Evolutionary conservation across 2,329 filamentous ascomycete species (phyloP).

Genomic region (Didymella exigua): DNA sequence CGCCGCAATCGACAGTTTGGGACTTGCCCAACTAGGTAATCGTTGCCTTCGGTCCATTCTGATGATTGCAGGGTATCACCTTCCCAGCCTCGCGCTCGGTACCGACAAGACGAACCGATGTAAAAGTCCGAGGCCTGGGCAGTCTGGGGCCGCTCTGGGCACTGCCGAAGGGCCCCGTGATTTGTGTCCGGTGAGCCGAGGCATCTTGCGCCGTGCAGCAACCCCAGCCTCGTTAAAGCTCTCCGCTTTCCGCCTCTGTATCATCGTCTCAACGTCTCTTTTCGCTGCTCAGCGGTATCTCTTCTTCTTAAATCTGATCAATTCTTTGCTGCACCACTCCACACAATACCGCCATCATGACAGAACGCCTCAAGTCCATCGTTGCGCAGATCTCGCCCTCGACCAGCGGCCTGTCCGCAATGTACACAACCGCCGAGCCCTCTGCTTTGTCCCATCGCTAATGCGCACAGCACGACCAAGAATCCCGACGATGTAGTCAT

Average conservation of each 20-base stretch:
- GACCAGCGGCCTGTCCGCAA: slow-evolving; percentile 71
- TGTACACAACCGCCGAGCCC: slow-evolving; percentile 64
- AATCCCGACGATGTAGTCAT: slow-evolving; percentile 97
- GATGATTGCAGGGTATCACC: background rate
- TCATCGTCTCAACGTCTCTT: slow-evolving; percentile 3
- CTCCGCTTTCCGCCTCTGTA: slow-evolving; percentile 41
- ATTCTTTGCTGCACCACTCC: background rate
- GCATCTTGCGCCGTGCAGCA: slow-evolving; percentile 52
- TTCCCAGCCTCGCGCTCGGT: background rate
- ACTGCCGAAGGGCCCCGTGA: slow-evolving; percentile 25
- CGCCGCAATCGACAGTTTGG: background rate
- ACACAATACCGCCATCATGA: slow-evolving; percentile 40
- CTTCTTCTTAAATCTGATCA: background rate
- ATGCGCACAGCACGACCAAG: slow-evolving; percentile 73
- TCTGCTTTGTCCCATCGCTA: slow-evolving; percentile 4
- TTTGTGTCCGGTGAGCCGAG: slow-evolving; percentile 24
- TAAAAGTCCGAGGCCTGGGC: slow-evolving; percentile 6
- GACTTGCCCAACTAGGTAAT: background rate
- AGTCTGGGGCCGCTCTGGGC: slow-evolving; percentile 4
- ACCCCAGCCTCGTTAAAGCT: slow-evolving; percentile 53
- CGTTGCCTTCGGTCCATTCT: too few relatives aligned
- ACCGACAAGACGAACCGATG: background rate
- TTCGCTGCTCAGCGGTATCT: background rate
- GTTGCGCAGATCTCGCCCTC: slow-evolving; percentile 82
- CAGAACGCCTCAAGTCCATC: slow-evolving; percentile 84